Conservation (phyloP, 352 stramenopile species). For the Globisporangium takayamanum region DNA sequence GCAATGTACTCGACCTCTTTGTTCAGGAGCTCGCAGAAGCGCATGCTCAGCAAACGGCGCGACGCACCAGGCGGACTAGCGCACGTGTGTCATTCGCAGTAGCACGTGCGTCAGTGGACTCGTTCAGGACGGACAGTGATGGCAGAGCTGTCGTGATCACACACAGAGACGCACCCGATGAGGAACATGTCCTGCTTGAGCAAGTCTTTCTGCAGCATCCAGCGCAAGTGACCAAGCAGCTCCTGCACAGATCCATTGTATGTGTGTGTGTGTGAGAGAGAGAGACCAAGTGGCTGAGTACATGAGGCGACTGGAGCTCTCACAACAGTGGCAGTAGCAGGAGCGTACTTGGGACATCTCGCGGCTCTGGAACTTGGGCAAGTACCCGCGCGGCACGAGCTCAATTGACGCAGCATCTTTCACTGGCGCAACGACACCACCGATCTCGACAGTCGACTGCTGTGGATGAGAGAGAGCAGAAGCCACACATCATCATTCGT, state of each 20-base stretch:
- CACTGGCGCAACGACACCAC: conserved; percentile 40
- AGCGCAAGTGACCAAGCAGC: conserved; percentile 68
- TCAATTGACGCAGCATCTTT: conserved; percentile 22
- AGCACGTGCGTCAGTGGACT: no score
- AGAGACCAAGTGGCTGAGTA: background rate
- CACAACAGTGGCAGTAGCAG: background rate
- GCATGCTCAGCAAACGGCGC: conserved; percentile 67
- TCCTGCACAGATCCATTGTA: conserved; percentile 25
- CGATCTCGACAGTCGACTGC: conserved; percentile 47
- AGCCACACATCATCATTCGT: background rate
- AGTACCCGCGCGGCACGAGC: conserved; percentile 55
- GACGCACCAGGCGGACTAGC: conserved; percentile 64
- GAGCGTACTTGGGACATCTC: conserved; percentile 33
- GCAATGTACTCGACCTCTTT: conserved; percentile 87
- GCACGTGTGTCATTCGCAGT: background rate
- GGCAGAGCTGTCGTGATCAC: background rate
- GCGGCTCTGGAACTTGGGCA: conserved; percentile 27
- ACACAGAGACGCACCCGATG: conserved; percentile 41
- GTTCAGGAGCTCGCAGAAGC: conserved; percentile 81
- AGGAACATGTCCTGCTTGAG: conserved; percentile 86
- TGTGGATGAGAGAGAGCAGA: no score
- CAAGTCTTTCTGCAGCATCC: conserved; percentile 84
- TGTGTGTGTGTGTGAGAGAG: background rate
- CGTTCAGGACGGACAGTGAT: background rate
- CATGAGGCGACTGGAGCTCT: background rate